Evolutionary conservation across 148 eudicot genomes (phyloP).

Genomic region (Fagopyrum tataricum): DNA sequence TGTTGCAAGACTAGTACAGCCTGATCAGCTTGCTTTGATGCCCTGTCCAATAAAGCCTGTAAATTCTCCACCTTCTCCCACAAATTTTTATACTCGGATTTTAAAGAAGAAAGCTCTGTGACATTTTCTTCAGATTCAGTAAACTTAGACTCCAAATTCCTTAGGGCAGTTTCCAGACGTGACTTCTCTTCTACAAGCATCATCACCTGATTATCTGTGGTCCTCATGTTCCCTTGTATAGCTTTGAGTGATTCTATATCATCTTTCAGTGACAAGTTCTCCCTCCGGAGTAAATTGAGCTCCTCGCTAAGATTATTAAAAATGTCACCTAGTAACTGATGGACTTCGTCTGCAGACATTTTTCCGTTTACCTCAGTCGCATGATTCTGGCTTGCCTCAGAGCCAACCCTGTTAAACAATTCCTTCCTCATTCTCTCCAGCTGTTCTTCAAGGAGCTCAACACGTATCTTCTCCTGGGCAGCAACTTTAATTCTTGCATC

Average conservation of each 20-base stretch:
- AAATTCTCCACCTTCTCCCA: conserved; percentile 63
- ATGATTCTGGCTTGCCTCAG: conserved; percentile 22
- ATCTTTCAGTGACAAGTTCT: conserved; percentile 58
- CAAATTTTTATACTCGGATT: conserved; percentile 55
- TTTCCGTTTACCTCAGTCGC: conserved; percentile 8
- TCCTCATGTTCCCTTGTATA: conserved; percentile 50
- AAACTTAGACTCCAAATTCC: conserved; percentile 61
- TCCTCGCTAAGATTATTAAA: conserved; percentile 43
- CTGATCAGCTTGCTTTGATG: conserved; percentile 80
- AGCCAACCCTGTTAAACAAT: conserved; percentile 38
- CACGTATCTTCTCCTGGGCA: conserved; percentile 70
- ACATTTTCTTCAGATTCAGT: conserved; percentile 59
- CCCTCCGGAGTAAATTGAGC: conserved; percentile 52
- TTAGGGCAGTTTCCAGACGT: conserved; percentile 46
- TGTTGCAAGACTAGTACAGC: conserved; percentile 69
- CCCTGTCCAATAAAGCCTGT: conserved; percentile 60
- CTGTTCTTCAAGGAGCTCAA: conserved; percentile 66
- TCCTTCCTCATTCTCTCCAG: conserved; percentile 52
- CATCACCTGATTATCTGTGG: conserved; percentile 54
- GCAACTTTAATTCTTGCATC: conserved; percentile 71
- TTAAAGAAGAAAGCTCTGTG: conserved; percentile 44
- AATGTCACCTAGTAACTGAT: conserved; percentile 19
- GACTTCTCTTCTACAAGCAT: conserved; percentile 56
- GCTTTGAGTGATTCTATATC: conserved; percentile 46
- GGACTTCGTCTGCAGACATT: conserved; percentile 19